phyloP scores from a whole-genome alignment of 371 early-diverging fungal species.

The Mucor saturninus region DNA sequence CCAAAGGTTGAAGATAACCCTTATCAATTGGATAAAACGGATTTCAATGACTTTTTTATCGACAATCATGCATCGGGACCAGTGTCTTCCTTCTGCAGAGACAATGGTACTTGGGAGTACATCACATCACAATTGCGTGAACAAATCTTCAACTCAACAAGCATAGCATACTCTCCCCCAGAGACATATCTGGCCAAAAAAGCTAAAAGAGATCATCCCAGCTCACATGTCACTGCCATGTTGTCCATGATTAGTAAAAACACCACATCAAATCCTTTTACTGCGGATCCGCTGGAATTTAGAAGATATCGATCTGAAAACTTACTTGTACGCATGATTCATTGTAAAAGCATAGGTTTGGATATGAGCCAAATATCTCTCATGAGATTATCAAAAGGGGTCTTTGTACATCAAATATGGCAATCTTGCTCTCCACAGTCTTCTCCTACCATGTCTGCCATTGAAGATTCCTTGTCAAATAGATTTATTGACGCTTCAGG shows the following conservation, averaged over 20 bases:
- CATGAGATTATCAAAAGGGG: slow-evolving; percentile 43
- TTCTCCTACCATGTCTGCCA: slow-evolving; percentile 34
- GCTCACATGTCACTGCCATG: background rate
- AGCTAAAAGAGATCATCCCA: background rate
- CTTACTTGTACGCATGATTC: slow-evolving; percentile 37
- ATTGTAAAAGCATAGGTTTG: slow-evolving; percentile 16
- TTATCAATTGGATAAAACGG: background rate
- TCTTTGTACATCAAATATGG: slow-evolving; percentile 50
- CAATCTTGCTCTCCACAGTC: slow-evolving; percentile 25
- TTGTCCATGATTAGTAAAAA: slow-evolving; percentile 1
- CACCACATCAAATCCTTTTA: slow-evolving; percentile 1
- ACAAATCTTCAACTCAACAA: slow-evolving; percentile 39
- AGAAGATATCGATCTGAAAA: slow-evolving; percentile 45
- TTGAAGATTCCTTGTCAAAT: slow-evolving; percentile 16
- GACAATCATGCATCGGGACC: background rate
- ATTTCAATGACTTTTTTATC: slow-evolving; percentile 19
- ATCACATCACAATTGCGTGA: slow-evolving; percentile 29
- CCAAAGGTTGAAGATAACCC: background rate
- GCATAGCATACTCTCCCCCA: slow-evolving; percentile 29
- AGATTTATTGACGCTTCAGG: slow-evolving; percentile 13
- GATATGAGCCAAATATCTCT: slow-evolving; percentile 30
- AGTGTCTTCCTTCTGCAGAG: background rate
- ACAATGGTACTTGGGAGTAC: slow-evolving; percentile 9
- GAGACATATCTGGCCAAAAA: slow-evolving; percentile 25
- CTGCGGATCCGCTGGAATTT: slow-evolving; percentile 24